Evolutionary conservation across 108 stramenopile genomes (phyloP).

Genomic region (Licmophora abbreviata): DNA sequence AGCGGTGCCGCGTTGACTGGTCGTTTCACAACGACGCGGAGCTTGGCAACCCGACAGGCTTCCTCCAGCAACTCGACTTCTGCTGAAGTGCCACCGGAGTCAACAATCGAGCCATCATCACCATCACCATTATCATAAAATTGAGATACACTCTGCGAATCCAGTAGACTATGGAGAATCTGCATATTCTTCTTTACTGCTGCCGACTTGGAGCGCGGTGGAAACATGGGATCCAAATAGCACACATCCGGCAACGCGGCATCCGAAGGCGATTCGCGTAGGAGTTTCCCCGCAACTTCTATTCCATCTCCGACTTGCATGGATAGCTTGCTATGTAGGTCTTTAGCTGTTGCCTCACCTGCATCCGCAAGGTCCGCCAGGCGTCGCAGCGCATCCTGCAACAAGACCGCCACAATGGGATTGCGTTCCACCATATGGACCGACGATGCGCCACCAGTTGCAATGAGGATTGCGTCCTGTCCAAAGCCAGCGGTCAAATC

Average conservation of each 20-base stretch:
- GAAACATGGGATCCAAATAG: slow-evolving; percentile 89
- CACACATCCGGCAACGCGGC: slow-evolving; percentile 39
- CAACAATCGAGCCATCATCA: neutral
- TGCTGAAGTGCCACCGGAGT: slow-evolving; percentile 11
- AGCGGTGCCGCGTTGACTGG: slow-evolving; percentile 58
- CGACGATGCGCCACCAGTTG: slow-evolving; percentile 17
- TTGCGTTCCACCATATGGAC: slow-evolving; percentile 74
- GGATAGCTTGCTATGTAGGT: slow-evolving; percentile 23
- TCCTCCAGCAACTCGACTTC: slow-evolving; percentile 37
- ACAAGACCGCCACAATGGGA: slow-evolving; percentile 54
- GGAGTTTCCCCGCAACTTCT: slow-evolving; percentile 17
- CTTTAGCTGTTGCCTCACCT: slow-evolving; percentile 13
- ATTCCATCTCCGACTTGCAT: slow-evolving; percentile 44
- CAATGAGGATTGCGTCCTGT: slow-evolving; percentile 63
- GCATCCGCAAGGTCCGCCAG: slow-evolving; percentile 19
- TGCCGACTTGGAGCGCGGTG: slow-evolving; percentile 57
- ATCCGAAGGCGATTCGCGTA: slow-evolving; percentile 1
- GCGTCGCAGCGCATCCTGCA: slow-evolving; percentile 63
- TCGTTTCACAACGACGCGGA: slow-evolving; percentile 74
- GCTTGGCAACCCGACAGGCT: slow-evolving; percentile 31
- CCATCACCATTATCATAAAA: too few species aligned
- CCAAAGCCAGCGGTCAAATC: slow-evolving; percentile 86
- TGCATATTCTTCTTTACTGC: slow-evolving; percentile 82
- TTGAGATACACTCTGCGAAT: slow-evolving; percentile 31
- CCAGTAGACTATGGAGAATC: slow-evolving; percentile 65